phyloP scores from a whole-genome alignment of 371 early-diverging fungal genomes.

The Mortierella sp. region DNA sequence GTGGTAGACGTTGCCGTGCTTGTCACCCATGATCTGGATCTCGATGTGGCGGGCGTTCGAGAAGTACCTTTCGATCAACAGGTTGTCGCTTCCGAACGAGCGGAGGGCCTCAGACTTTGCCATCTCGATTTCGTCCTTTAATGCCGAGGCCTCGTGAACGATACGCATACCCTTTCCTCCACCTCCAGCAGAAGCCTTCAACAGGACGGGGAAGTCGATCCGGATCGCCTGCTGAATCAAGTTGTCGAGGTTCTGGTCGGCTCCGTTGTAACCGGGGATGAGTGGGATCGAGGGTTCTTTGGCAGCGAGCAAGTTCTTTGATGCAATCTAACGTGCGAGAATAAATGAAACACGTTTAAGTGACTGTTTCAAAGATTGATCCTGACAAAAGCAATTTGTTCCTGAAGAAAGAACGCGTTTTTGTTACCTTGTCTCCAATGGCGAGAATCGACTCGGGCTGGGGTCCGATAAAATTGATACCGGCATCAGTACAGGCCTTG shows the following conservation, averaged over 20 bases:
- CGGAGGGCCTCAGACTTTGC: conserved; percentile 86
- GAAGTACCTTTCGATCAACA: conserved; percentile 95
- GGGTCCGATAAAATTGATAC: conserved; percentile 85
- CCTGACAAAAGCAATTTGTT: too few species aligned
- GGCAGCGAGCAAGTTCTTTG: conserved; percentile 64
- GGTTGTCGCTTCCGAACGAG: conserved; percentile 88
- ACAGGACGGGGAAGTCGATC: conserved; percentile 84
- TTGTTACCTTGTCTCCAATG: conserved; percentile 93
- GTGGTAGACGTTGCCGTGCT: conserved; percentile 83
- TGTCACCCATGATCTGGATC: conserved; percentile 89
- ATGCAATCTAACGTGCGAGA: conserved; percentile 63
- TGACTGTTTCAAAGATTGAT: conserved; percentile 60
- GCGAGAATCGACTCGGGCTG: conserved; percentile 81
- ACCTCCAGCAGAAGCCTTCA: conserved; percentile 90
- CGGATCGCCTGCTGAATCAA: conserved; percentile 64
- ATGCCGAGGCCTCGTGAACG: conserved; percentile 71
- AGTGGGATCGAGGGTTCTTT: conserved; percentile 61
- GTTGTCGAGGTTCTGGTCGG: conserved; percentile 60
- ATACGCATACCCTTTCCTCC: conserved; percentile 94
- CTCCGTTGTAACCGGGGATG: conserved; percentile 79
- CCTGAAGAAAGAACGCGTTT: conserved; percentile 53
- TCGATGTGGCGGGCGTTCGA: conserved; percentile 89
- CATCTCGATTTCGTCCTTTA: conserved; percentile 83
- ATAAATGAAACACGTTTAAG: background rate
- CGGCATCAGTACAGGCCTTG: conserved; percentile 66